Conservation (phyloP, 805 yeast genomes). For the Metahyphopichia silvanorum region DNA sequence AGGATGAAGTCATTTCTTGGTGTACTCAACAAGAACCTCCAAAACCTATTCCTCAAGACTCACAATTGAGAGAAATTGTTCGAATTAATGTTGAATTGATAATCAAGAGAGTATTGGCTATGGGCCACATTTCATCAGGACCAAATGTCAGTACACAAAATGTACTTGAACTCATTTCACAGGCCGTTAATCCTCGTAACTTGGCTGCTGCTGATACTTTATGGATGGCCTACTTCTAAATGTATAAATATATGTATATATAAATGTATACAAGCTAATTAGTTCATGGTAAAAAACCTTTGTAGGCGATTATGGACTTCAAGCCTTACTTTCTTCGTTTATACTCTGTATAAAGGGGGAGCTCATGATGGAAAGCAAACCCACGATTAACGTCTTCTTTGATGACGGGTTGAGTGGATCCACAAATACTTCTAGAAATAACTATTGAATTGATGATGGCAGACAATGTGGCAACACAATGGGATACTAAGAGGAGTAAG, state of each 20-base stretch:
- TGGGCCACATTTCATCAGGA: slow-evolving; percentile 56
- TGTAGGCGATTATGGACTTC: no score
- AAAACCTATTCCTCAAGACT: slow-evolving; percentile 75
- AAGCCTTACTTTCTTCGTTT: no score
- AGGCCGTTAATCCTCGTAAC: slow-evolving; percentile 93
- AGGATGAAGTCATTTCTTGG: slow-evolving; percentile 96
- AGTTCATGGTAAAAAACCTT: no score
- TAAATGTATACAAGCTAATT: slow-evolving; percentile 2
- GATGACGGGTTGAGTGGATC: no score
- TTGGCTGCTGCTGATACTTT: slow-evolving; percentile 86
- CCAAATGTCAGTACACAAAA: slow-evolving; percentile 85
- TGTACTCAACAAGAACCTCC: slow-evolving; percentile 76
- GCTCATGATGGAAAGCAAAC: no score
- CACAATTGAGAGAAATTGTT: slow-evolving; percentile 82
- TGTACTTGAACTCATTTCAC: slow-evolving; percentile 83
- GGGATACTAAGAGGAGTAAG: no score
- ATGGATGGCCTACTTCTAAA: slow-evolving; percentile 90
- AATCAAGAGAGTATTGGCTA: slow-evolving; percentile 70
- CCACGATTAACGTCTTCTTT: no score
- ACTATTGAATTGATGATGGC: no score
- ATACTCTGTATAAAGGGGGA: no score
- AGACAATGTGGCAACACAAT: no score
- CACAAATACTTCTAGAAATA: no score
- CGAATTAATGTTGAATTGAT: slow-evolving; percentile 83
- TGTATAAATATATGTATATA: slow-evolving; percentile 1